phyloP scores from a whole-genome alignment of 2,329 filamentous ascomycete species.

The Colletotrichum liriopes region DNA sequence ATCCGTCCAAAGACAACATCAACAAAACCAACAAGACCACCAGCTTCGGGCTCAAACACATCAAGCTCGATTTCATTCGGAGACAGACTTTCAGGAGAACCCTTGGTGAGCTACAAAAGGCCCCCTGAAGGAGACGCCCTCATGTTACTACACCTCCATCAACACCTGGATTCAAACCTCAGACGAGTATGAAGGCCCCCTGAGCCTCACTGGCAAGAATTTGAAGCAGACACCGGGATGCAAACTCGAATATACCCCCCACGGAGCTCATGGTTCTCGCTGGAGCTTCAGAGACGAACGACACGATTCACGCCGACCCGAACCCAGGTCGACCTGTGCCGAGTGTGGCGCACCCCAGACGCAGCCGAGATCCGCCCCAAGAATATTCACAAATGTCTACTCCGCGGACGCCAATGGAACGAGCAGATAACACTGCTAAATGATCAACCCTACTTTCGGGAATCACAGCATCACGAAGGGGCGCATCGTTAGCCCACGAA shows the following conservation, averaged over 20 bases:
- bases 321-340: background rate
- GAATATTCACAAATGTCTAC: background rate
- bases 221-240: background rate
- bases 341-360: background rate
- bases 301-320: background rate
- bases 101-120: no score
- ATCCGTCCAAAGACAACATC: no score
- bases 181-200: background rate
- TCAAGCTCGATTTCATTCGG: no score
- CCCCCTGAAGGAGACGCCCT: background rate
- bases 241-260: background rate
- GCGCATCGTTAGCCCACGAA: background rate
- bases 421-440: no score
- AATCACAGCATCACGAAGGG: background rate
- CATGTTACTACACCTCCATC: background rate
- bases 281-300: background rate
- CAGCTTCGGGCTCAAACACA: no score
- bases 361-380: background rate
- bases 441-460: no score
- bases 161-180: background rate
- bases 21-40: no score
- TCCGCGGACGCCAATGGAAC: no score
- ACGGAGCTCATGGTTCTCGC: background rate
- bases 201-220: background rate
- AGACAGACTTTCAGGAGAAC: no score